Evolutionary conservation across 441 rosid genomes (phyloP), one percentile per base, ranked within the genome.

Genomic region (Breynia disticha): DNA sequence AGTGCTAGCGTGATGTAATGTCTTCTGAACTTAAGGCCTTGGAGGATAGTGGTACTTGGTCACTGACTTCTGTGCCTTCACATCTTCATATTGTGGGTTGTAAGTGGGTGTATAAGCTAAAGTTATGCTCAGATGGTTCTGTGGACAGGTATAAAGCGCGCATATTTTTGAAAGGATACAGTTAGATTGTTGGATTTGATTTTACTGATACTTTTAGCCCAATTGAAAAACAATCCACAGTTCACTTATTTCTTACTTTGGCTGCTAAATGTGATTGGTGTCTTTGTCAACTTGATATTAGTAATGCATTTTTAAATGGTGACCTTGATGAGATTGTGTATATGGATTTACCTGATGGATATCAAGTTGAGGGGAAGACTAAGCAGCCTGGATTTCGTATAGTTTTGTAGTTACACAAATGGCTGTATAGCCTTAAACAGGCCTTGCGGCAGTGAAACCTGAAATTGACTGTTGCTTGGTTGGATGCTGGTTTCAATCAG

Each of bases 91-190:
- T 4, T 2, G 11, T 51, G 4, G 39, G 18, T 10, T 4, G 11
- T 2, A 51, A 51, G 35, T 51, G 55, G 55, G 41, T 51, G 9
- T 51, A 20, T 3, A 51, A 51, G 18, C 10, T 22, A 1, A 51
- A 51, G 1, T 24, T 51, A 12, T 4, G 14, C 8, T 0, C 55
- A 1, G 18, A 51, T 51, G 55, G 55, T 8, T 7, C 10, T 0
- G 5, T 51, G 15, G 55, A 51, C 12, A 15, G 55, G 17, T 28
- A 24, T 15, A 51, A 51, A 18, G 39, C 41, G 1, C 0, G 55
- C 5, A 14, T 51, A n/a, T 39, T 51, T 2, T 39, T 42, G 3
- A 15, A 32, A 8, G 55, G 55, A 4, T 51, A 11, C 3, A 24
- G 4, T 14, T 19, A 51, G 32, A n/a, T 21, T 1, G 32, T 22